Percentiles rank a stretch among this genome's conserved stretches.
Conservation (phyloP, 2,329 filamentous ascomycete species). For the Cryphonectria parasitica region DNA sequence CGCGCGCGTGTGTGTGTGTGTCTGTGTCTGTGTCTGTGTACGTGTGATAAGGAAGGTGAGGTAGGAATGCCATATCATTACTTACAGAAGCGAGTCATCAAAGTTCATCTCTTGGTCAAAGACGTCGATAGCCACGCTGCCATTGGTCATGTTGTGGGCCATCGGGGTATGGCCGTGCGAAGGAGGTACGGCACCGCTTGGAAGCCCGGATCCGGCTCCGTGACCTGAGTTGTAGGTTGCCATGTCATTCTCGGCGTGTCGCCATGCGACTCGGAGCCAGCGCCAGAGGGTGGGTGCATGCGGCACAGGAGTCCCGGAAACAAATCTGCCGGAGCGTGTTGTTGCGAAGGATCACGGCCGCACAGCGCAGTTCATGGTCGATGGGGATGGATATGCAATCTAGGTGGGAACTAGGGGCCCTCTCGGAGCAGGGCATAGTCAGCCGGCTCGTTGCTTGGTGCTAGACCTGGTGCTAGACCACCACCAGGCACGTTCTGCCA, state of each 20-base stretch:
- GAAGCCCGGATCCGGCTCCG: conserved; percentile 41
- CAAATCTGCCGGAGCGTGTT: conserved; percentile 9
- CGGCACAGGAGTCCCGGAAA: background rate
- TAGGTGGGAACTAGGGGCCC: conserved; percentile 6
- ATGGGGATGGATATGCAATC: background rate
- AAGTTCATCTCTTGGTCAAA: conserved; percentile 59
- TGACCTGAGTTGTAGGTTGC: conserved; percentile 57
- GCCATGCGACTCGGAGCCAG: conserved; percentile 27
- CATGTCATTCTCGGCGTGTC: conserved; percentile 53
- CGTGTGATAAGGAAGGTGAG: background rate
- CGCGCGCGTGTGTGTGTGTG: too few species aligned
- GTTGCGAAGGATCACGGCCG: conserved; percentile 5
- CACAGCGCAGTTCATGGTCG: conserved; percentile 2
- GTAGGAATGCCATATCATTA: background rate
- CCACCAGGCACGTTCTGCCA: background rate
- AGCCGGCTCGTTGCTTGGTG: background rate
- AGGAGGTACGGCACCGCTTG: conserved; percentile 17
- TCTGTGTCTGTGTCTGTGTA: too few species aligned
- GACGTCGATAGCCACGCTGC: conserved; percentile 45
- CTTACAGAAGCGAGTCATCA: conserved; percentile 62
- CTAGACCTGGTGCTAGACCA: background rate
- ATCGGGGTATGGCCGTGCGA: conserved; percentile 20
- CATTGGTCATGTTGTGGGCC: conserved; percentile 20
- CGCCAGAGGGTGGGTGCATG: conserved; percentile 11
- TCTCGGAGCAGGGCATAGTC: background rate